Conservation (phyloP, 495 filamentous ascomycete genomes). For the Hypoxylon rickii region DNA sequence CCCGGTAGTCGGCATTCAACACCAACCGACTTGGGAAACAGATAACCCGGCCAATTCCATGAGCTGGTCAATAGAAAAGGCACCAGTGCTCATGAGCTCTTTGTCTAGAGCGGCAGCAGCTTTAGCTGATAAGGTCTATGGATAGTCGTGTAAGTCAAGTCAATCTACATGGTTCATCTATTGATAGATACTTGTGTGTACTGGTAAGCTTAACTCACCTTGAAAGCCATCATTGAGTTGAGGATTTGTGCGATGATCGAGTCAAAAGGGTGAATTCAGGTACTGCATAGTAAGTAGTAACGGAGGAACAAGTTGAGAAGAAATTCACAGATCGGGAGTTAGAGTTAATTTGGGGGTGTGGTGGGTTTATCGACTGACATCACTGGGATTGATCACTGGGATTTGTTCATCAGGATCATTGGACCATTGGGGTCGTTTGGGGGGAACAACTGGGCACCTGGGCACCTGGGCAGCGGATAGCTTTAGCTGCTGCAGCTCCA, state of each 20-base stretch:
- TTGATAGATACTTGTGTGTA: background rate
- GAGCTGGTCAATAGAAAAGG: constrained; percentile 92
- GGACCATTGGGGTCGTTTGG: no score
- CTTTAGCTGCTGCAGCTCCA: no score
- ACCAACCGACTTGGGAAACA: constrained; percentile 85
- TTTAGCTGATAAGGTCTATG: constrained; percentile 81
- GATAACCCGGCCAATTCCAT: constrained; percentile 96
- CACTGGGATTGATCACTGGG: constrained; percentile 31
- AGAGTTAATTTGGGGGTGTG: background rate
- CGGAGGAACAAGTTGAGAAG: no score
- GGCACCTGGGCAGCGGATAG: no score
- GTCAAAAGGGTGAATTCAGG: background rate
- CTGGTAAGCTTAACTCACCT: no score
- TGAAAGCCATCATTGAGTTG: constrained; percentile 48
- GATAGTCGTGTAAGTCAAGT: constrained; percentile 28
- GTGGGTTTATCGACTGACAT: constrained; percentile 34
- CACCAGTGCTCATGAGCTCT: constrained; percentile 91
- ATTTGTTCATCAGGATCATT: no score
- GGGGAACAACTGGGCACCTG: no score
- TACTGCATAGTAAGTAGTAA: no score
- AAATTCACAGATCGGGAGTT: background rate
- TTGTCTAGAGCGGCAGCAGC: constrained; percentile 86
- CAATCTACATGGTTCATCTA: background rate
- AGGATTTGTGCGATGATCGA: background rate
- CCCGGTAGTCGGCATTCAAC: background rate